Conservation (phyloP, 805 yeast species). For the Zygoascus ofunaensis region DNA sequence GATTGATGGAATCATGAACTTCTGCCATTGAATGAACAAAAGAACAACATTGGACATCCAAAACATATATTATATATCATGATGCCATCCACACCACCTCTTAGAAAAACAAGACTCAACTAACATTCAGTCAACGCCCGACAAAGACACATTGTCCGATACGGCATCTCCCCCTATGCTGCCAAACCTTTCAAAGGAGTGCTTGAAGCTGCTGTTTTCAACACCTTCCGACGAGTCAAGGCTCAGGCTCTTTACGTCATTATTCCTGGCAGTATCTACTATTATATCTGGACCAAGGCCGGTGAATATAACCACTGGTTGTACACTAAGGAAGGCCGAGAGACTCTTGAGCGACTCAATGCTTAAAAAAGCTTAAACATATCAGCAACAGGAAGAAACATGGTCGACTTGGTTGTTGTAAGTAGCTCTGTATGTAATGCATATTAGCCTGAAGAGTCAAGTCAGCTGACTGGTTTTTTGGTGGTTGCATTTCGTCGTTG, state of each 20-base stretch:
- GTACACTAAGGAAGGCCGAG: conserved; percentile 97
- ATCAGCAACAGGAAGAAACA: background rate
- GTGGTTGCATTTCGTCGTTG: background rate
- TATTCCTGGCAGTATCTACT: conserved; percentile 70
- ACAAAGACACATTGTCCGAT: conserved; percentile 44
- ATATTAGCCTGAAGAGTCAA: too few relatives aligned
- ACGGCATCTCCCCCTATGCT: conserved; percentile 88
- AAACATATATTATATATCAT: too few relatives aligned
- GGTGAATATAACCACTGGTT: conserved; percentile 84
- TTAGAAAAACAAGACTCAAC: too few relatives aligned
- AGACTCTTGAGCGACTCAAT: conserved; percentile 64
- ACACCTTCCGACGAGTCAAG: conserved; percentile 88
- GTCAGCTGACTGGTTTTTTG: too few relatives aligned
- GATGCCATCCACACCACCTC: too few relatives aligned
- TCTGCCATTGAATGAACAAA: too few relatives aligned
- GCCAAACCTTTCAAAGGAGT: conserved; percentile 87
- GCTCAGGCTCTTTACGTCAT: conserved; percentile 70
- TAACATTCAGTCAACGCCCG: conserved; percentile 16
- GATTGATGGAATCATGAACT: too few relatives aligned
- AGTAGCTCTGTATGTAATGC: too few relatives aligned
- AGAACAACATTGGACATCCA: too few relatives aligned
- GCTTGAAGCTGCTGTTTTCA: conserved; percentile 77
- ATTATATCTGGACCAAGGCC: conserved; percentile 80
- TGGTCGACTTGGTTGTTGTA: too few relatives aligned
- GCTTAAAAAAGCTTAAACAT: conserved; percentile 13